Evolutionary conservation across 2,329 filamentous ascomycete genomes (phyloP).

Genomic region (Colletotrichum limetticola): DNA sequence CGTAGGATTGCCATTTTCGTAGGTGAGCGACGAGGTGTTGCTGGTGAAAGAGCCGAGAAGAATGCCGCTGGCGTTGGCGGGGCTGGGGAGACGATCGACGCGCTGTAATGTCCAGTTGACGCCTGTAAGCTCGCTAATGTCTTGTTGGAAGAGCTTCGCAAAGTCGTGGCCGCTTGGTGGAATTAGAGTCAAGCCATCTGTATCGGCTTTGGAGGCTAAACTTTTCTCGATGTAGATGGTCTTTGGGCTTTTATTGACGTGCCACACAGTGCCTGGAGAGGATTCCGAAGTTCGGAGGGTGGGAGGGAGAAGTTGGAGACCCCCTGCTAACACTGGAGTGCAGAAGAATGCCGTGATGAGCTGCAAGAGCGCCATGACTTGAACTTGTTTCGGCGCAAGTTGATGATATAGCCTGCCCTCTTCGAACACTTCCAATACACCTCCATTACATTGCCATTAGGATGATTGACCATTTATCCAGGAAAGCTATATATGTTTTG

Average conservation of each 20-base stretch:
- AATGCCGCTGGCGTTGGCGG: constrained; percentile 48
- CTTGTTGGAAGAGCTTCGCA: constrained; percentile 55
- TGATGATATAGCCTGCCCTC: neutral
- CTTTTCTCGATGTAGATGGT: constrained; percentile 53
- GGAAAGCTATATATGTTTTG: neutral
- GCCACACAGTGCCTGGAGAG: neutral
- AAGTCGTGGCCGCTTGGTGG: constrained; percentile 62
- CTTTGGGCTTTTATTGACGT: neutral
- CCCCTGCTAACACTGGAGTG: constrained; percentile 1
- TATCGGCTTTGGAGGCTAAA: constrained; percentile 53
- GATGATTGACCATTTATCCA: neutral
- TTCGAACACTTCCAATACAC: neutral
- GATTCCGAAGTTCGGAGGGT: neutral
- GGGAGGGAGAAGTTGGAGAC: constrained; percentile 20
- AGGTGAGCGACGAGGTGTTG: constrained; percentile 46
- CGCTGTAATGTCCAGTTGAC: constrained; percentile 52
- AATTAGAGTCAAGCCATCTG: constrained; percentile 60
- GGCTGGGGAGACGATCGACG: constrained; percentile 46
- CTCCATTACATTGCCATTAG: neutral
- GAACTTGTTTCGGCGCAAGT: neutral
- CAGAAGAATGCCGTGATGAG: neutral
- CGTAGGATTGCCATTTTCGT: constrained; percentile 57
- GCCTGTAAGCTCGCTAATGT: constrained; percentile 54
- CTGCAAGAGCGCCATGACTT: neutral
- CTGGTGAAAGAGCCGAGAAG: constrained; percentile 49